Evolutionary conservation across 768 basidiomycete genomes (phyloP).

Genomic region (Phaeotremella skinneri): DNA sequence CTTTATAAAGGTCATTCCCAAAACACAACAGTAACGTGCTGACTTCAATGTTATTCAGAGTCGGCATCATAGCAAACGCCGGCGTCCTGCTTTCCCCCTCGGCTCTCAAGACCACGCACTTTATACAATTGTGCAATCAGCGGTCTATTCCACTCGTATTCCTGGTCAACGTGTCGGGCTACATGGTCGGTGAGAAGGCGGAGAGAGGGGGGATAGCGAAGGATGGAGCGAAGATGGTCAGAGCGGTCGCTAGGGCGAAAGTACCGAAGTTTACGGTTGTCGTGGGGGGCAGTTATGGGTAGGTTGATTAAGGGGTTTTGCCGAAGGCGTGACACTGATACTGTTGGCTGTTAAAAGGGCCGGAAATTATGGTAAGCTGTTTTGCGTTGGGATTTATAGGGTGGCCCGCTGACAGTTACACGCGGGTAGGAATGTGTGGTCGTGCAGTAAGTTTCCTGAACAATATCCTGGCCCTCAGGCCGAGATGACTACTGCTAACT

Average conservation of each 20-base stretch:
- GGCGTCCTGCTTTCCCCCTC: slow-evolving; percentile 93
- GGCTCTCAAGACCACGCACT: slow-evolving; percentile 89
- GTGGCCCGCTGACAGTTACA: slow-evolving; percentile 11
- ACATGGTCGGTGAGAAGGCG: slow-evolving; percentile 96
- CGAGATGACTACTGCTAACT: slow-evolving; percentile 7
- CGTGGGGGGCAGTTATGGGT: slow-evolving; percentile 86
- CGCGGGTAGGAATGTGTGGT: slow-evolving; percentile 79
- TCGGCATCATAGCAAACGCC: slow-evolving; percentile 91
- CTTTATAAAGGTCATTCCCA: too few species aligned
- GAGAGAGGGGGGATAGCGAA: slow-evolving; percentile 93
- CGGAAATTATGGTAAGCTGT: slow-evolving; percentile 77
- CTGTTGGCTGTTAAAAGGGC: slow-evolving; percentile 56
- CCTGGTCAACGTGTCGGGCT: slow-evolving; percentile 91
- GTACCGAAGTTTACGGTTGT: slow-evolving; percentile 92
- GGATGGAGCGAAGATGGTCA: slow-evolving; percentile 96
- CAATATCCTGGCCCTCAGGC: slow-evolving; percentile 11
- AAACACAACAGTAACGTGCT: neutral
- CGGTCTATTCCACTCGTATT: slow-evolving; percentile 84
- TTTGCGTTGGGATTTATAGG: neutral
- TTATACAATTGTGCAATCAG: slow-evolving; percentile 91
- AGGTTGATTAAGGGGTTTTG: slow-evolving; percentile 4
- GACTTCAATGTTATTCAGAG: slow-evolving; percentile 43
- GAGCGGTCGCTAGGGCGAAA: slow-evolving; percentile 67
- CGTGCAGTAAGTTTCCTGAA: slow-evolving; percentile 65
- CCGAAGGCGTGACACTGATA: slow-evolving; percentile 1